Conservation (phyloP, 1,139 yeast genomes). For the Taiozyma onychis region DNA sequence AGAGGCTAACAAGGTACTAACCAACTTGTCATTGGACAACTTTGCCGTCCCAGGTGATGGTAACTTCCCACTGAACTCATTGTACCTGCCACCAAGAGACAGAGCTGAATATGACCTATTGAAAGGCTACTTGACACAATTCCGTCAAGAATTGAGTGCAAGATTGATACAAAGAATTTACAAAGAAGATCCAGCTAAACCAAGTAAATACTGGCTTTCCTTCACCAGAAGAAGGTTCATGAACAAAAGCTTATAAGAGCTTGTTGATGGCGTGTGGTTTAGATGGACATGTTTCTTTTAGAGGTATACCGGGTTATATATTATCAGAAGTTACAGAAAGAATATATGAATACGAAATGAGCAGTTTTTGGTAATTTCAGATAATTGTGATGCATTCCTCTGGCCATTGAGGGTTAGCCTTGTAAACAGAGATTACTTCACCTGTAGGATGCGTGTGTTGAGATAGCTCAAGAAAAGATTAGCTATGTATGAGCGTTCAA, state of each 20-base stretch:
- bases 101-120: slow-evolving; percentile 74
- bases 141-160: slow-evolving; percentile 88
- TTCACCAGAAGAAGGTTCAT: slow-evolving; percentile 91
- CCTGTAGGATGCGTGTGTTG: too few relatives aligned
- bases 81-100: slow-evolving; percentile 73
- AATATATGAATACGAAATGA: neutral
- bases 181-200: slow-evolving; percentile 43
- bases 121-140: slow-evolving; percentile 78
- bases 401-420: neutral
- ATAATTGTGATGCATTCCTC: neutral
- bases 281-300: neutral
- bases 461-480: too few relatives aligned
- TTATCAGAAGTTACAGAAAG: neutral
- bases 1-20: slow-evolving; percentile 72
- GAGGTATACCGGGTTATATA: neutral
- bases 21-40: slow-evolving; percentile 80
- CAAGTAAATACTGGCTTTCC: slow-evolving; percentile 90
- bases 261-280: neutral
- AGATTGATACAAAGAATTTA: slow-evolving; percentile 75
- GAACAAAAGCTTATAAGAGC: slow-evolving; percentile 60
- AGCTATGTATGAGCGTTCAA: too few relatives aligned
- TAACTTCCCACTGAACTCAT: slow-evolving; percentile 83
- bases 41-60: slow-evolving; percentile 94
- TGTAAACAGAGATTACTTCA: too few relatives aligned
- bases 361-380: neutral